Evolutionary conservation across 2,329 filamentous ascomycete species (phyloP).

Genomic region (Anisogramma anomala): DNA sequence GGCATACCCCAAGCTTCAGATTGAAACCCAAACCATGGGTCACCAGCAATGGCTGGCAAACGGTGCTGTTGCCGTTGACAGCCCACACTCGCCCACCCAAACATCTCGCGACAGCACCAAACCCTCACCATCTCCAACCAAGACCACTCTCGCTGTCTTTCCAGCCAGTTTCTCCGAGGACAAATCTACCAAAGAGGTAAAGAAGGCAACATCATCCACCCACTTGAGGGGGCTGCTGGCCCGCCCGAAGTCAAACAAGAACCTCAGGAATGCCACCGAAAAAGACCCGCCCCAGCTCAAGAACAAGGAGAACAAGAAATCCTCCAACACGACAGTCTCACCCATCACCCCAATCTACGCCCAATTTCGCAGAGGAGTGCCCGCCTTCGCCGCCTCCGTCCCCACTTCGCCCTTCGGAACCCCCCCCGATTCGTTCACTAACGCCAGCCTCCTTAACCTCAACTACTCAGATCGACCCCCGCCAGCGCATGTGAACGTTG

Average conservation of each 20-base stretch:
- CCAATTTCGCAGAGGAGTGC: conserved; percentile 47
- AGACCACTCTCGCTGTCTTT: conserved; percentile 32
- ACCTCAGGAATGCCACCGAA: conserved; percentile 42
- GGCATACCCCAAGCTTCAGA: conserved; percentile 9
- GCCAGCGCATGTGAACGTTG: conserved; percentile 6
- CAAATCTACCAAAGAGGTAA: conserved; percentile 33
- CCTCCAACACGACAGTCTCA: conserved; percentile 33
- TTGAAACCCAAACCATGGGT: conserved; percentile 5
- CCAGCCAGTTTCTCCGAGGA: conserved; percentile 30
- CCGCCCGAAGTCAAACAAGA: conserved; percentile 62
- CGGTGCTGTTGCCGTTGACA: conserved; percentile 2
- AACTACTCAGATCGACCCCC: conserved; percentile 15
- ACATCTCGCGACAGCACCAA: not conserved
- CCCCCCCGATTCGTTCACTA: conserved; percentile 9
- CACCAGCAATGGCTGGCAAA: conserved; percentile 1
- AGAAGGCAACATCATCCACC: conserved; percentile 72
- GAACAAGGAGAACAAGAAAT: conserved; percentile 75
- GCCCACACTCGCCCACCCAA: conserved; percentile 9
- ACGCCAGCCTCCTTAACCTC: conserved; percentile 11
- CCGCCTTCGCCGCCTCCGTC: conserved; percentile 19
- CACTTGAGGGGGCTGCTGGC: conserved; percentile 68
- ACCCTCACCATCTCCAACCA: conserved; percentile 28
- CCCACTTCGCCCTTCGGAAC: conserved; percentile 10
- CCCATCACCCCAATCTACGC: conserved; percentile 65
- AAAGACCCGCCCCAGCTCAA: conserved; percentile 40